Evolutionary conservation across 305 asterid genomes (phyloP).

Genomic region (Andrographis paniculata): DNA sequence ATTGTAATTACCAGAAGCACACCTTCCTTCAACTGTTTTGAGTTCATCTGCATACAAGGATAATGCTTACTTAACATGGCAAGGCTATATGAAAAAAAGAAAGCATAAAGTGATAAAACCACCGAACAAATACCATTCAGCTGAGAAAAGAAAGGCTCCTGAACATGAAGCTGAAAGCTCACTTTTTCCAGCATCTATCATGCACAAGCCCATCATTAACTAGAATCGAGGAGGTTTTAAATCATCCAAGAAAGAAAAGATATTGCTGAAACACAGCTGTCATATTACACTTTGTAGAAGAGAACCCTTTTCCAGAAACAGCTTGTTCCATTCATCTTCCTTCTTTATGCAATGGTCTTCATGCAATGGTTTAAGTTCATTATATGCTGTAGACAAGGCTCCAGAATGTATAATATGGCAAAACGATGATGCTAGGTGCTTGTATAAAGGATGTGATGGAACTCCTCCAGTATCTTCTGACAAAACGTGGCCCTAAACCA

Average conservation of each 20-base stretch:
- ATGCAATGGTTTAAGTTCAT: constrained; percentile 22
- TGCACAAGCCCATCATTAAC: constrained; percentile 6
- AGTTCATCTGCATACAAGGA: constrained; percentile 42
- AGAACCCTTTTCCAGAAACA: constrained; percentile 43
- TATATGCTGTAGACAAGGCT: constrained; percentile 22
- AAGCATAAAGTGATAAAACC: not conserved
- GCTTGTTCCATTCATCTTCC: constrained; percentile 39
- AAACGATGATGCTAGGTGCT: constrained; percentile 53
- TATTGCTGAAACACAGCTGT: not conserved
- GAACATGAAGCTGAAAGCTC: constrained; percentile 76
- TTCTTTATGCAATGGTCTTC: constrained; percentile 28
- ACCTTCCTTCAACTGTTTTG: constrained; percentile 87
- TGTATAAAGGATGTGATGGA: constrained; percentile 65
- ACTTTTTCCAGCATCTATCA: constrained; percentile 50
- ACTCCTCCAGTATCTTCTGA: constrained; percentile 40
- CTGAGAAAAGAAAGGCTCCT: constrained; percentile 82
- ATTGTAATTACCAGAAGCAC: constrained; percentile 58
- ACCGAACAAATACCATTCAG: constrained; percentile 43
- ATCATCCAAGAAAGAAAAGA: constrained; percentile 9
- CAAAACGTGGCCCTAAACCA: constrained; percentile 11
- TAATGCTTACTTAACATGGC: not conserved
- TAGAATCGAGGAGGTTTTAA: not conserved
- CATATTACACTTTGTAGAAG: constrained; percentile 42
- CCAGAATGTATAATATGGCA: constrained; percentile 41
- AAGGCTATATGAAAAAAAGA: too few relatives aligned